These are phyloP conservation scores for Podospora bellae-mahoneyi DNA, from an alignment of 495 filamentous ascomycete genomes.

Conservation along the genomic window DNA sequence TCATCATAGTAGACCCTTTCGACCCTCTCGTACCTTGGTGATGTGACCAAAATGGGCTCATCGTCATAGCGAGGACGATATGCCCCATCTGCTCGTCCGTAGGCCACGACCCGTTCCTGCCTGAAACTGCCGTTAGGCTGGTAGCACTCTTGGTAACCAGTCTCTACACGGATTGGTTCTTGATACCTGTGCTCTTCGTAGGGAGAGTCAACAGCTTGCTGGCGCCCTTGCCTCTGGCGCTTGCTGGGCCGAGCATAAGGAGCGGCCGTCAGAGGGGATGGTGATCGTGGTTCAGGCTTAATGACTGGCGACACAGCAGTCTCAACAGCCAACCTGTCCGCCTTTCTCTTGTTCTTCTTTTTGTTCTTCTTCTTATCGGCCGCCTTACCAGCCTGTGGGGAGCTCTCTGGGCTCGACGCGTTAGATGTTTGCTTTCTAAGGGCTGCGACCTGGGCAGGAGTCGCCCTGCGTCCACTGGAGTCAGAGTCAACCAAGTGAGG, in stretches of 20 bases:
- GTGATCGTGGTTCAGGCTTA: conserved; percentile 84
- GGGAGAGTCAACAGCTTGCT: conserved; percentile 39
- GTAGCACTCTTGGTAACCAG: conserved; percentile 27
- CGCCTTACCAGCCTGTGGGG: conserved; percentile 40
- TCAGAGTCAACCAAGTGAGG: conserved; percentile 47
- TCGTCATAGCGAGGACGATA: conserved; percentile 21
- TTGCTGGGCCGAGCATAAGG: conserved; percentile 50
- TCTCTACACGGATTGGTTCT: conserved; percentile 24
- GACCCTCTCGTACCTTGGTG: conserved; percentile 37
- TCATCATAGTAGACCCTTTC: conserved; percentile 41
- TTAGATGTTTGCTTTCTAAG: conserved; percentile 44
- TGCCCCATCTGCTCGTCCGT: conserved; percentile 26
- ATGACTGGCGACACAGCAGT: conserved; percentile 57
- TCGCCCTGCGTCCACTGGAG: conserved; percentile 28
- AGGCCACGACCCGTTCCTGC: conserved; percentile 29
- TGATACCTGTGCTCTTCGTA: conserved; percentile 44
- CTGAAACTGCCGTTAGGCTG: conserved; percentile 21
- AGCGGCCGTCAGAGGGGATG: conserved; percentile 63
- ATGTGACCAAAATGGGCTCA: conserved; percentile 23
- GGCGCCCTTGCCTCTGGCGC: conserved; percentile 49
- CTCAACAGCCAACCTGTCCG: conserved; percentile 40
- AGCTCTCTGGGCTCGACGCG: conserved; percentile 51
- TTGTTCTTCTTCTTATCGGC: conserved; percentile 47
- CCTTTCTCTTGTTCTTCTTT: conserved; percentile 48
- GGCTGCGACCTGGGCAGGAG: conserved; percentile 50